Conservation (phyloP, 805 yeast species). For the Metschnikowia anglica region DNA sequence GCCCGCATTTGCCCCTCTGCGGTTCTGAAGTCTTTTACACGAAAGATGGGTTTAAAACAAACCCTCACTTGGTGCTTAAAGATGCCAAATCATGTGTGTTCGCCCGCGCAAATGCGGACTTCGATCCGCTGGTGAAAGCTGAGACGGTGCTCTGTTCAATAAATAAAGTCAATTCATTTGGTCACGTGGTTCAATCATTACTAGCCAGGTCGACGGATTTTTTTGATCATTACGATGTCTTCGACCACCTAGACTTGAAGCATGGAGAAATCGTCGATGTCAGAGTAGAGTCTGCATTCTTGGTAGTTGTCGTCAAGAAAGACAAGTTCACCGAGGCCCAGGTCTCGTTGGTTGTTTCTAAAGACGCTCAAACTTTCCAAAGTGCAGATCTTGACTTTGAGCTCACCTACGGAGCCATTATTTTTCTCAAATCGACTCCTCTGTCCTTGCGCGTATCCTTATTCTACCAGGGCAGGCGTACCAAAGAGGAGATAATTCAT, state of each 20-base stretch:
- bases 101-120: slow-evolving; percentile 30
- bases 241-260: slow-evolving; percentile 28
- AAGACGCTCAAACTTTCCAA: slow-evolving; percentile 43
- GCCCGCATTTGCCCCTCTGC: slow-evolving; percentile 17
- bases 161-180: slow-evolving; percentile 39
- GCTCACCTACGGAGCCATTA: slow-evolving; percentile 35
- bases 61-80: slow-evolving; percentile 28
- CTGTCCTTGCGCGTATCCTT: slow-evolving; percentile 35
- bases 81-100: slow-evolving; percentile 34
- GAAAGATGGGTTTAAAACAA: slow-evolving; percentile 43
- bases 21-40: slow-evolving; percentile 37
- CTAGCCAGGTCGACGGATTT: slow-evolving; percentile 45
- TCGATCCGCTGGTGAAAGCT: slow-evolving; percentile 19
- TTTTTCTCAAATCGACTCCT: slow-evolving; percentile 39
- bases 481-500: slow-evolving; percentile 37
- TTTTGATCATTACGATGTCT: slow-evolving; percentile 30
- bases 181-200: slow-evolving; percentile 37
- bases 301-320: slow-evolving; percentile 39
- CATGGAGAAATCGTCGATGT: slow-evolving; percentile 36
- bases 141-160: slow-evolving; percentile 32
- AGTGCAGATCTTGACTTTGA: slow-evolving; percentile 42
- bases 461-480: slow-evolving; percentile 16
- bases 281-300: slow-evolving; percentile 40
- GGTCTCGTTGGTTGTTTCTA: slow-evolving; percentile 45
- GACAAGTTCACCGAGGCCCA: slow-evolving; percentile 44